Evolutionary conservation across 495 filamentous ascomycete genomes (phyloP).

Genomic region (Emericellopsis terricola): DNA sequence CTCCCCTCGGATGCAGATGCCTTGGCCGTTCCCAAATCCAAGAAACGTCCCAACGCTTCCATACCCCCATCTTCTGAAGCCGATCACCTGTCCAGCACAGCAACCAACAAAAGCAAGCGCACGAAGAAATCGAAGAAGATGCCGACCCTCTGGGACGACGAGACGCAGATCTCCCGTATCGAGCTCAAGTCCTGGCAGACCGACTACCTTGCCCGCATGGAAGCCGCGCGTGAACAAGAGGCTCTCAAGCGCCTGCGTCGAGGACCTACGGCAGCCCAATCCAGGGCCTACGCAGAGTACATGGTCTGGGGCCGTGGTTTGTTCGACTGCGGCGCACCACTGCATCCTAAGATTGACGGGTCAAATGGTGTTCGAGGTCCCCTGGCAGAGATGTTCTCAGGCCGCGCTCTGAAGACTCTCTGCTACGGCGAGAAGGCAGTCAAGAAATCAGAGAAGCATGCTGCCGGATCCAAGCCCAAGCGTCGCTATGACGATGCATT

Average conservation of each 20-base stretch:
- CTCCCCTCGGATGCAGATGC: no score
- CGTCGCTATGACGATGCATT: not conserved
- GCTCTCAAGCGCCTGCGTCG: no score
- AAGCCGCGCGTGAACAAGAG: slow-evolving; percentile 15
- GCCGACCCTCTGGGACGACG: slow-evolving; percentile 8
- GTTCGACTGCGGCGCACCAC: slow-evolving; percentile 14
- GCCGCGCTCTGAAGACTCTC: slow-evolving; percentile 14
- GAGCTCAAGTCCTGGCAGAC: slow-evolving; percentile 40
- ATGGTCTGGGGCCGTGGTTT: slow-evolving; percentile 28
- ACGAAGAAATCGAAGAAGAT: not conserved
- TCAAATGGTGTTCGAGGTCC: slow-evolving; percentile 13
- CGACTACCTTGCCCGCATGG: slow-evolving; percentile 39
- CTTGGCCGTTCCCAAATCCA: no score
- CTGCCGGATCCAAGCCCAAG: not conserved
- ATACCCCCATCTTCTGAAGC: no score
- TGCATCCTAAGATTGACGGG: no score
- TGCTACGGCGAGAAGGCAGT: slow-evolving; percentile 9
- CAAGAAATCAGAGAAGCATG: no score
- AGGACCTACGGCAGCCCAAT: slow-evolving; percentile 4
- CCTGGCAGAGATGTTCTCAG: slow-evolving; percentile 18
- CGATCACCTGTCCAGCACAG: no score
- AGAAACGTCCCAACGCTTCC: no score
- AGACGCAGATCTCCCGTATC: slow-evolving; percentile 30
- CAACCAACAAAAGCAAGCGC: no score
- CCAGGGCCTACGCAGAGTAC: no score